Base-by-base conservation (phyloP, 2,329 filamentous ascomycete genomes). In the Microsporum canis region DNA sequence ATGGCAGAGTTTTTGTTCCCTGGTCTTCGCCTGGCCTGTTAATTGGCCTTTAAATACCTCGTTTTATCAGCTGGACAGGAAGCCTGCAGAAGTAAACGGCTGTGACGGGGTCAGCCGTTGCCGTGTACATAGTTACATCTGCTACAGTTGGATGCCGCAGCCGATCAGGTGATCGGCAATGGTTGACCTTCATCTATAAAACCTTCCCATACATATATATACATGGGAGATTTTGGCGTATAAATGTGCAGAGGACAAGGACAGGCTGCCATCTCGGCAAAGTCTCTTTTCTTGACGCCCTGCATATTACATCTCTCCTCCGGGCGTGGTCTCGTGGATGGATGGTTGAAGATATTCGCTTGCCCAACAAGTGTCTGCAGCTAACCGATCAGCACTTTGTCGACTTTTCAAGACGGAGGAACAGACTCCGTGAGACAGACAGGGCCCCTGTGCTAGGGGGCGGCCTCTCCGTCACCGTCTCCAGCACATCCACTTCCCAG, bases 31-130 rank as follows among this genome's bases (percentile, higher is more conserved):
- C 43, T 14, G 27, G 10, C 23, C 51, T 55, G 31, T 33, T 55
- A 43, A 34, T 34, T 55, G 51, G 45, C 27, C 45, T 51, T 55
- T 55, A 17, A 55, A 53, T 36, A 55, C 51, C 51, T 55, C 51
- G 23, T 55, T 51, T 17, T 36, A 55, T 55, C 51, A 55, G 51
- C 51, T 55, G 51, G 51, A 55, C 51, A 55, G 6, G 27, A 34
- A 12, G 51, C 51, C 49, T 53, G 27, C 49, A 53, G 14, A 31
- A 8, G 39, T 12, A 36, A n/a, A 55, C 5, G 12, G 51, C 51
- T 10, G 31, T 51, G 45, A 51, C 45, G 45, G 45, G 27, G 45
- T 51, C 45, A 51, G 27, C 51, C 31, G 31, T 23, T 55, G 51
- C 51, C 51, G 49, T 53, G 51, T 12, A 17, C 51, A 34, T 55